A percentile compares a stretch with the other conserved stretches of the same genome.
Conservation (phyloP, 495 filamentous ascomycete species). For the Daldinia grandis region DNA sequence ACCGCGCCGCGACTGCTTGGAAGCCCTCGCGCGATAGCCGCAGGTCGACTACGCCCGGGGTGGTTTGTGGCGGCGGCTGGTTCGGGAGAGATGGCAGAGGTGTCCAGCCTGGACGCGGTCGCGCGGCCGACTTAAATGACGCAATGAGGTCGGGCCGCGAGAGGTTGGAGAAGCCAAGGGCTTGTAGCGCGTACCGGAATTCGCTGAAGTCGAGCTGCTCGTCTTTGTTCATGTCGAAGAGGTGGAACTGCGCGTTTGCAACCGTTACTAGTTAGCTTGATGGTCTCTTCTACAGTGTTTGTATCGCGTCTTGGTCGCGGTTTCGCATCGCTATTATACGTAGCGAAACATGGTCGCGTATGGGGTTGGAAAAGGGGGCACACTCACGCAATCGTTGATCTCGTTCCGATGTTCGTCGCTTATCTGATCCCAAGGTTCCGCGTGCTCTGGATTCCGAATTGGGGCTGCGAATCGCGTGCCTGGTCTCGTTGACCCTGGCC, state of each 20-base stretch:
- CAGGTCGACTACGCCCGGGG: slow-evolving; percentile 56
- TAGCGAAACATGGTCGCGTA: neutral
- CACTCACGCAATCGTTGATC: slow-evolving; percentile 85
- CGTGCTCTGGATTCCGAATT: slow-evolving; percentile 45
- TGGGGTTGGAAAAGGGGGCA: slow-evolving; percentile 8
- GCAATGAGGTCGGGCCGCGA: slow-evolving; percentile 81
- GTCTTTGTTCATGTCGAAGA: slow-evolving; percentile 98
- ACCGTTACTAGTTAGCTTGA: slow-evolving; percentile 17
- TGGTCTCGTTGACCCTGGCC: slow-evolving; percentile 39
- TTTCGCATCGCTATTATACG: neutral
- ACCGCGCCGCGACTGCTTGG: slow-evolving; percentile 78
- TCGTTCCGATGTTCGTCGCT: slow-evolving; percentile 90
- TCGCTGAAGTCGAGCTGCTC: slow-evolving; percentile 95
- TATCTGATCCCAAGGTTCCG: slow-evolving; percentile 57
- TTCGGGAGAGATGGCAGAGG: slow-evolving; percentile 57
- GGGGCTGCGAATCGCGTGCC: slow-evolving; percentile 42
- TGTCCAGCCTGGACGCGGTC: slow-evolving; percentile 54
- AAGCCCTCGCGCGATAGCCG: slow-evolving; percentile 77
- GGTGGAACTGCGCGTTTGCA: slow-evolving; percentile 71
- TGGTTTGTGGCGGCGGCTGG: slow-evolving; percentile 42
- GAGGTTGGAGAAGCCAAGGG: slow-evolving; percentile 85
- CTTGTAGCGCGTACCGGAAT: slow-evolving; percentile 96
- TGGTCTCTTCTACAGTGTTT: neutral
- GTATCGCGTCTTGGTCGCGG: neutral
- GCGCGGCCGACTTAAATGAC: slow-evolving; percentile 77